Evolutionary conservation across 148 eudicot genomes (phyloP), one percentile per base, ranked within the genome.

Genomic region (Polygonum aviculare): DNA sequence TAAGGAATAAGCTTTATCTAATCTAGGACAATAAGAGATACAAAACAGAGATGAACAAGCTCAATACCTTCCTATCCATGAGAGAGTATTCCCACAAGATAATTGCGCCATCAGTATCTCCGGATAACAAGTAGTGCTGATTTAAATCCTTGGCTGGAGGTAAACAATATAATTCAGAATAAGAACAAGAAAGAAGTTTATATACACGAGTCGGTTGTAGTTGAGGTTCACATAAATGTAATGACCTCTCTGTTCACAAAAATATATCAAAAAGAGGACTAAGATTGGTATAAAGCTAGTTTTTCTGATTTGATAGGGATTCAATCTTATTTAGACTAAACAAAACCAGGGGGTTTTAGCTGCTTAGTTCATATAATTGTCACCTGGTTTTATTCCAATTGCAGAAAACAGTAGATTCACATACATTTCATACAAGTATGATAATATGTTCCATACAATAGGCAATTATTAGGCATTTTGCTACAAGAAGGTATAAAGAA

Each of bases 81-180:
- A 92, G 84, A 79, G 90, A 87, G 26, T 81, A 79, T 74, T 87
- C 93, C 97, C 97, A 92, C 82, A 92, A 73, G 49, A 89, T 85
- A 41, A 92, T 85, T 75, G 75, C 80, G 55, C 97, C 97, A 73
- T 84, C 88, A 60, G 95, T 86, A 89, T 92, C 97, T 54, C 97
- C 97, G 78, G 95, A 92, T 39, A 92, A 84, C 72, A 92, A 78
- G 76, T 76, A 92, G 81, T 92, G 95, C 59, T 76, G 82, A 74
- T 85, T 80, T 69, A 86, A 83, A 22, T 87, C 75, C 80, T 79
- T 87, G 44, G 89, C 97, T 92, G 88, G 41, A 69, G 51, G 22
- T 21, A 62, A 82, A 19, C 33, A 77, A 18, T 12, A 9, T 16
- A 57, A 41, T 6, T 74, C 5, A 47, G 33, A 45, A 73, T 41